Evolutionary conservation across 257 asterid genomes (phyloP).

Genomic region (Forsythia viridissima): DNA sequence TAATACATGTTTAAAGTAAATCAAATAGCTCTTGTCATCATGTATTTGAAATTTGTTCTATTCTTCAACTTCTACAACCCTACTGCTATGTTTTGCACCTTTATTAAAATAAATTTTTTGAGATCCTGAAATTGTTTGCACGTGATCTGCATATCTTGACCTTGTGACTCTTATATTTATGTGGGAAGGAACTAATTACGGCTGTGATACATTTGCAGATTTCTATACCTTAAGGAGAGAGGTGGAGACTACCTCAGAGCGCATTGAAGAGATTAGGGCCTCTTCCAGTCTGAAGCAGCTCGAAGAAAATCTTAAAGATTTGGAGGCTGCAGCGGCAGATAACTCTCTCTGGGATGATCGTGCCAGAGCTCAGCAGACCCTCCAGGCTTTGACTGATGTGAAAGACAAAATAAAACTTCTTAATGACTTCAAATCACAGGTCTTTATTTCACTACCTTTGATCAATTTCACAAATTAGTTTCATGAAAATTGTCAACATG

Average conservation of each 20-base stretch:
- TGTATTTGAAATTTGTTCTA: background rate
- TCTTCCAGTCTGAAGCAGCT: conserved; percentile 78
- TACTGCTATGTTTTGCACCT: background rate
- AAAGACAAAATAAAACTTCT: conserved; percentile 87
- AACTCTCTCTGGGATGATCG: conserved; percentile 95
- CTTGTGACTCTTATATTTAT: conserved; percentile 7
- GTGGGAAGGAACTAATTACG: conserved; percentile 15
- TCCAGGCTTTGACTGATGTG: conserved; percentile 84
- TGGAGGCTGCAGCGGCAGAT: conserved; percentile 84
- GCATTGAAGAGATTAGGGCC: conserved; percentile 79
- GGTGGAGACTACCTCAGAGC: conserved; percentile 62
- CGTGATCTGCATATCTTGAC: background rate
- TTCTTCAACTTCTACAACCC: conserved; percentile 1
- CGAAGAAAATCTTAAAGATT: conserved; percentile 57
- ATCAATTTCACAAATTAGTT: conserved; percentile 9
- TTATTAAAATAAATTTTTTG: background rate
- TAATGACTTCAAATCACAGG: conserved; percentile 85
- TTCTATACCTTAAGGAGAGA: conserved; percentile 84
- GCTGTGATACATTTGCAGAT: conserved; percentile 51
- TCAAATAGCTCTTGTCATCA: background rate
- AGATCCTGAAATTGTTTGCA: background rate
- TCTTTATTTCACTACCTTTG: conserved; percentile 25
- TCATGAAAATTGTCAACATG: background rate
- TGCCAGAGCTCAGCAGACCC: conserved; percentile 87
- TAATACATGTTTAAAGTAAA: too few species aligned